Percentiles rank a stretch among this genome's conserved stretches.
Conservation (phyloP, 192 early-diverging fungal genomes). For the Cetraspora pellucida region DNA sequence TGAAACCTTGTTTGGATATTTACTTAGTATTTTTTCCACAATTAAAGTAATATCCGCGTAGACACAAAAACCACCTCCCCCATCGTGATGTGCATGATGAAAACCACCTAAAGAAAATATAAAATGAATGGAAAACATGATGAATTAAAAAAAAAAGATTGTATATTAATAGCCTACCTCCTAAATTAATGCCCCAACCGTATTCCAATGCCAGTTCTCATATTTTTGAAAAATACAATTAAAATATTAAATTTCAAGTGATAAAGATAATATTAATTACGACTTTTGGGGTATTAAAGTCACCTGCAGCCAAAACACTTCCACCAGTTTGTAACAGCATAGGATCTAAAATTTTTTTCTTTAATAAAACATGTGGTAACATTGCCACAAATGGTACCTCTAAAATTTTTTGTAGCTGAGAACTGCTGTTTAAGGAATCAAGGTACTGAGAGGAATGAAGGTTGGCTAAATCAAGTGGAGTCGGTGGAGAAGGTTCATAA, state of each 20-base stretch:
- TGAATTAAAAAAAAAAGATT: background rate
- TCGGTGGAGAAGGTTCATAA: conserved; percentile 24
- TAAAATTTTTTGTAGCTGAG: conserved; percentile 14
- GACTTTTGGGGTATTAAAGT: too few species aligned
- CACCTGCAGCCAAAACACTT: conserved; percentile 21
- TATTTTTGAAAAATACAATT: too few species aligned
- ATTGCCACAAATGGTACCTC: conserved; percentile 30
- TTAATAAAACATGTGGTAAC: conserved; percentile 23
- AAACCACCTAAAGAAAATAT: conserved; percentile 20
- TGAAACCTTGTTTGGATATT: conserved; percentile 11
- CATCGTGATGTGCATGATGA: conserved; percentile 34
- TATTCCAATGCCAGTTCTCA: conserved; percentile 31
- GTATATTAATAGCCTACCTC: background rate
- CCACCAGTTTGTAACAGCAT: conserved; percentile 36
- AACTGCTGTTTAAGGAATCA: conserved; percentile 22
- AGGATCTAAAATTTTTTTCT: conserved; percentile 28
- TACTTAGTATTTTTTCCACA: conserved; percentile 11
- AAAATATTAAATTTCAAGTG: too few species aligned
- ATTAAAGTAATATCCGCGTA: conserved; percentile 33
- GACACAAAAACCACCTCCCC: conserved; percentile 33
- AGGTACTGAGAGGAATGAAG: conserved; percentile 31
- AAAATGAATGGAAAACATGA: background rate
- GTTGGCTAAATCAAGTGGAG: conserved; percentile 3
- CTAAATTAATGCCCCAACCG: conserved; percentile 37
- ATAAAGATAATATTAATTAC: too few species aligned